Conservation (phyloP, 2,329 filamentous ascomycete genomes). For the Trichophyton verrucosum region DNA sequence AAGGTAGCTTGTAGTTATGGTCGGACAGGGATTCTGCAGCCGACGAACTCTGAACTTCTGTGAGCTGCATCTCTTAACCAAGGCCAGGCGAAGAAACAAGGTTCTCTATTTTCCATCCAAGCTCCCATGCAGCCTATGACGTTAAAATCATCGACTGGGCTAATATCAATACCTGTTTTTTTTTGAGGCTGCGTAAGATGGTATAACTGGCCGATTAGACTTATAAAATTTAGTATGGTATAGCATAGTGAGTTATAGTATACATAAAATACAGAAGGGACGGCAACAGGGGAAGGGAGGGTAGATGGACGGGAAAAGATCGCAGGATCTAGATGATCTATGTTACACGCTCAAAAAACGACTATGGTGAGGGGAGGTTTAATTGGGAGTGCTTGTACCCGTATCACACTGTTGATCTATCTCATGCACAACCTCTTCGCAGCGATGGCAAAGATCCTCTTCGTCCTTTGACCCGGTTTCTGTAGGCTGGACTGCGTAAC, state of each 20-base stretch:
- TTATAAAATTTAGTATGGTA: background rate
- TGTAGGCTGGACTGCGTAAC: slow-evolving; percentile 51
- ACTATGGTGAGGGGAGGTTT: background rate
- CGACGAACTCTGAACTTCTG: background rate
- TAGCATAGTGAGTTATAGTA: background rate
- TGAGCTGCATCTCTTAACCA: background rate
- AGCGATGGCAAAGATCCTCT: slow-evolving; percentile 59
- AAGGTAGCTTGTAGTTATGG: background rate
- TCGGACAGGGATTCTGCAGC: background rate
- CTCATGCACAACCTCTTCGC: slow-evolving; percentile 50
- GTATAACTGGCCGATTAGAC: background rate
- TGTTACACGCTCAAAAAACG: background rate
- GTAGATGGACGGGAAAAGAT: background rate
- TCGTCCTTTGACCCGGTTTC: slow-evolving; percentile 27
- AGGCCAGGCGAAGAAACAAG: background rate
- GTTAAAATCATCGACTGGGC: background rate
- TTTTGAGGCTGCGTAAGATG: too few species aligned
- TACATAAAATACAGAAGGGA: background rate
- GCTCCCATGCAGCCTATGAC: background rate
- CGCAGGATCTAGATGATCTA: background rate
- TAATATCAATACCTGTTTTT: too few species aligned
- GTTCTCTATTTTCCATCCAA: background rate
- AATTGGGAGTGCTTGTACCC: background rate
- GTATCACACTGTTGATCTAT: slow-evolving; percentile 14
- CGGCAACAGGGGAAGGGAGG: background rate